A percentile compares a stretch with the other conserved stretches of the same genome.
Evolutionary conservation across 495 filamentous ascomycete species (phyloP).

Genomic region (Neurospora discreta): DNA sequence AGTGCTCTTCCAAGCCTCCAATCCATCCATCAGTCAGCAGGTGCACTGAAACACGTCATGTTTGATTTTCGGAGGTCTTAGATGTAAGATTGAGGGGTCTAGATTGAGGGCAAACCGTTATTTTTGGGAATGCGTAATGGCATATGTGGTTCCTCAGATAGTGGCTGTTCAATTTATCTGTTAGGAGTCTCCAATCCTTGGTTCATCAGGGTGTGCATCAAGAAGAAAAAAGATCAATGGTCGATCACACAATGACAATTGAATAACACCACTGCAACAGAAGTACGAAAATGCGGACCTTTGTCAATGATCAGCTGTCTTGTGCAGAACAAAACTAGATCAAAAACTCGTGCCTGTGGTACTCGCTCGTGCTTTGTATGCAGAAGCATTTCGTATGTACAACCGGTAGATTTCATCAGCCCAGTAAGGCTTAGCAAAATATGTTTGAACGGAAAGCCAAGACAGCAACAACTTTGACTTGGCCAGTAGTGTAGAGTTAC

Average conservation of each 20-base stretch:
- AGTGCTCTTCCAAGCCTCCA: background rate
- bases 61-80: too few relatives aligned
- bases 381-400: background rate
- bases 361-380: background rate
- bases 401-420: background rate
- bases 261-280: background rate
- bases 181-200: background rate
- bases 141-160: background rate
- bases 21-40: background rate
- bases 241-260: background rate
- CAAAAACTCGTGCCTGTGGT: background rate
- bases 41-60: background rate
- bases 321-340: background rate
- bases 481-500: background rate
- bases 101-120: background rate
- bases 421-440: background rate
- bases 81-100: too few relatives aligned
- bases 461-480: background rate
- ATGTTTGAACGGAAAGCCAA: background rate
- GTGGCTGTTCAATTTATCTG: background rate
- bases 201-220: background rate
- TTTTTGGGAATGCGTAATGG: background rate
- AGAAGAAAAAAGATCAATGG: background rate
- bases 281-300: background rate
- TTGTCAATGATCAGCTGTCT: background rate